Evolutionary conservation across 257 asterid species (phyloP).

Genomic region (Ocimum tenuiflorum): DNA sequence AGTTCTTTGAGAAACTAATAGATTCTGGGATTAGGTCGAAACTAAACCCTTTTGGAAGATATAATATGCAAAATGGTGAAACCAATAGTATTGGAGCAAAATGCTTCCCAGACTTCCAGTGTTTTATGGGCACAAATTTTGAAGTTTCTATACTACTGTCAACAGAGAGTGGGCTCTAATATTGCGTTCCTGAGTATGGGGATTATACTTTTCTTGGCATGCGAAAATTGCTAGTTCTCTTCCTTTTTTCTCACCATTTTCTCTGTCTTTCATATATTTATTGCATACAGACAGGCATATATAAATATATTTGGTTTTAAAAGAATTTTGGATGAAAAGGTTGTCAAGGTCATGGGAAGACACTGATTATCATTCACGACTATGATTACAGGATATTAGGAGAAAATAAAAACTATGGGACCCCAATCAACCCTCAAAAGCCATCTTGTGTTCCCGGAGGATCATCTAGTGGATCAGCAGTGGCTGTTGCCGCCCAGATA

Average conservation of each 20-base stretch:
- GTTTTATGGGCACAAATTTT: background rate
- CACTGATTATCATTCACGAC: constrained; percentile 18
- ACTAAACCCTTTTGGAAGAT: too few species aligned
- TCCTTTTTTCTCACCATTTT: background rate
- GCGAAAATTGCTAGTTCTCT: background rate
- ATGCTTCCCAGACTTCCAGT: too few species aligned
- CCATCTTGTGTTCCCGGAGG: constrained; percentile 86
- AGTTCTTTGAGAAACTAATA: too few species aligned
- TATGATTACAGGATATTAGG: constrained; percentile 72
- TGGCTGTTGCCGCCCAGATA: constrained; percentile 73
- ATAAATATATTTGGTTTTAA: background rate
- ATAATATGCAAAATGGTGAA: background rate
- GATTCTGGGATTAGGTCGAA: too few species aligned
- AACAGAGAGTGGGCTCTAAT: background rate
- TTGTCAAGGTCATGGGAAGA: background rate
- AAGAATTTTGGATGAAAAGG: background rate
- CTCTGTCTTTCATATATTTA: background rate
- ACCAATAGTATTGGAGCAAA: background rate
- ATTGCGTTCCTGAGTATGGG: background rate
- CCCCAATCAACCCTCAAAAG: constrained; percentile 71
- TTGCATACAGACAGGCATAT: background rate
- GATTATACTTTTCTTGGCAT: constrained; percentile 2
- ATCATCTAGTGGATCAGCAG: constrained; percentile 90
- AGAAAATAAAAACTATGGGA: constrained; percentile 59
- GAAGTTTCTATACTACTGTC: background rate